Evolutionary conservation across 495 filamentous ascomycete genomes (phyloP), one percentile per base, ranked within the genome.

Genomic region (Lineolata rhizophorae): DNA sequence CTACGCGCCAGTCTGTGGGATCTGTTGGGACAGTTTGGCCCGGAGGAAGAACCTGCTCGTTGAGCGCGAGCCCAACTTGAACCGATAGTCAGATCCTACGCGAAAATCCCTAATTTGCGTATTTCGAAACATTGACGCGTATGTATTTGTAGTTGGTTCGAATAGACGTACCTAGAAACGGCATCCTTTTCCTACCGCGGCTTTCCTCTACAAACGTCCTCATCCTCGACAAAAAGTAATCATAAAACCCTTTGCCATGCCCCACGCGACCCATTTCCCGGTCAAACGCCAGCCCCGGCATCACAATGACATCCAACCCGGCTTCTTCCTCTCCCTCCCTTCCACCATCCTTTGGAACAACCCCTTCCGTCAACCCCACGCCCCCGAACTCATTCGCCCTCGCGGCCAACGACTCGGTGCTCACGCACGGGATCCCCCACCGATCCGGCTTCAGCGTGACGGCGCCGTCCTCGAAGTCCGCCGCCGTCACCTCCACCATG

Each of bases 241-340:
- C 87, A 65, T 95, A 97, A 53, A 83, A 97, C 28, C 90, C 87
- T 59, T 79, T 92, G 32, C 87, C 87, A 59, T 97, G 90, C 5
- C 87, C 87, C 8, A 94, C 59, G 46, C 87, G 61, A 40, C 72
- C 64, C 34, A 85, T 67, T 20, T 58, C 61, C 9, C 55, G 45
- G 50, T 93, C 85, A 49, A 95, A 97, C 5, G 79, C 87, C 51
- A 95, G 76, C 10, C 87, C 87, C 2, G 87, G 87, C 71, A 95
- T 71, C 14, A 97, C 63, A 32, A 97, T 70, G 36, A 95, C 46
- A 49, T 97, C 83, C 26, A 93, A 51, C 9, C 70, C 66, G n/a
- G 57, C 54, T 22, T 54, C 50, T 34, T 54, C 48, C 31, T 48
- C 52, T n/a, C n/a, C n/a, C n/a, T n/a, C n/a, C n/a, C n/a, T n/a